Percentiles rank a stretch among this genome's conserved stretches.
phyloP scores from a whole-genome alignment of 345 rosid genomes.

The Camelina hispida region DNA sequence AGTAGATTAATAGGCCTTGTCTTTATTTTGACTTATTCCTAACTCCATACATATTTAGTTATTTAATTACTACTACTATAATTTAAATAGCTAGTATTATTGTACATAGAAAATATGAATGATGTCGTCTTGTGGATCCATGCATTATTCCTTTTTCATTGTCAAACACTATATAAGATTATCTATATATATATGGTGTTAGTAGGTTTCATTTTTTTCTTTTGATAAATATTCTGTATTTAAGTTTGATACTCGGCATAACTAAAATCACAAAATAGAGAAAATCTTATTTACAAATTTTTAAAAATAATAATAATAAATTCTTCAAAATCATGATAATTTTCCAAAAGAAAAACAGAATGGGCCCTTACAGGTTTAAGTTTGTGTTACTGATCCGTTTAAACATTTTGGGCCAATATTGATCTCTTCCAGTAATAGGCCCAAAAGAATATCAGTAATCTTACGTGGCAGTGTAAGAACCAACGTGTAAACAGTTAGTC shows the following conservation, averaged over 20 bases:
- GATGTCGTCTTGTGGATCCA: slow-evolving; percentile 42
- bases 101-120: slow-evolving; percentile 21
- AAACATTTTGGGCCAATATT: slow-evolving; percentile 11
- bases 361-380: too few relatives aligned
- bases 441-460: slow-evolving; percentile 2
- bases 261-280: too few relatives aligned
- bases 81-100: background rate
- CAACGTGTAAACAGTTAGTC: slow-evolving; percentile 10
- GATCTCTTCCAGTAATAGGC: background rate
- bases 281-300: too few relatives aligned
- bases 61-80: too few relatives aligned
- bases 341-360: too few relatives aligned
- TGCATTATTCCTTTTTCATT: slow-evolving; percentile 27
- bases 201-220: background rate
- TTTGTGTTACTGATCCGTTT: too few relatives aligned
- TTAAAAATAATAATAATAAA: too few relatives aligned
- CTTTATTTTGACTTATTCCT: slow-evolving; percentile 43
- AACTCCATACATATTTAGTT: slow-evolving; percentile 5
- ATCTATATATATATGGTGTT: background rate
- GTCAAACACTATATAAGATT: slow-evolving; percentile 19
- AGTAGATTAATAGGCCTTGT: slow-evolving; percentile 38
- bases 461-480: slow-evolving; percentile 38
- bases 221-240: background rate
- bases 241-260: too few relatives aligned
- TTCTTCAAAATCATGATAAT: too few relatives aligned